Evolutionary conservation across 2,329 filamentous ascomycete genomes (phyloP).

Genomic region (Verticillium alfalfae): DNA sequence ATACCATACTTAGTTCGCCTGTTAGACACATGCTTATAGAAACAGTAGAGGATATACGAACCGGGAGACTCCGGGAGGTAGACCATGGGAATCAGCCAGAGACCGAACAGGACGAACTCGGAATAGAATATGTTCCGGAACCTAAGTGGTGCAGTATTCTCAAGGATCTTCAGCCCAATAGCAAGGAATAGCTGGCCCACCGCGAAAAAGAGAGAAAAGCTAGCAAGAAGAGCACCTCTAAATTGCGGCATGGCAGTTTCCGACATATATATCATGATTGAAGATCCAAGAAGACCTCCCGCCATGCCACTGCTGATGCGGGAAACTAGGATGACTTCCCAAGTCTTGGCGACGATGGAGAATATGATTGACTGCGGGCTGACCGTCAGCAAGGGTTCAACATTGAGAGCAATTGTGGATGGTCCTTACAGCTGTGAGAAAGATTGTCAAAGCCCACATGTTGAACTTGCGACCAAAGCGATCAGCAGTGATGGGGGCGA

Average conservation of each 20-base stretch:
- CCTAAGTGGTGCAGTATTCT: not conserved
- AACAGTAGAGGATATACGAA: not conserved
- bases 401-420: not conserved
- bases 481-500: conserved; percentile 2
- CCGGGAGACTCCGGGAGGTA: conserved; percentile 1
- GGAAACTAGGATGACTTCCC: conserved; percentile 3
- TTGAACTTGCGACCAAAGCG: conserved; percentile 4
- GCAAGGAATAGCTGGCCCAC: conserved; percentile 5
- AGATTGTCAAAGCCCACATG: conserved; percentile 2
- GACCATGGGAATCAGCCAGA: conserved; percentile 5
- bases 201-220: conserved; percentile 3
- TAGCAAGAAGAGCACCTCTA: conserved; percentile 1
- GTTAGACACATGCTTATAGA: not conserved
- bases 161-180: conserved; percentile 3
- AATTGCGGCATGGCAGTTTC: conserved; percentile 4
- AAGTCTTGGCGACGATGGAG: not conserved
- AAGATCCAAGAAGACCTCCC: not conserved
- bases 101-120: conserved; percentile 2
- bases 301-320: not conserved
- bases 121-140: conserved; percentile 6
- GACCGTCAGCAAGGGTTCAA: not conserved
- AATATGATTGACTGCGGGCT: not conserved
- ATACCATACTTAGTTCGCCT: not conserved
- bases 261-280: conserved; percentile 5
- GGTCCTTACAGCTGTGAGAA: conserved; percentile 1